A percentile compares a stretch with the other conserved stretches of the same genome.
These are phyloP conservation scores for Psilocybe cubensis DNA, from an alignment of 768 basidiomycete genomes.

Conservation along the genomic window DNA sequence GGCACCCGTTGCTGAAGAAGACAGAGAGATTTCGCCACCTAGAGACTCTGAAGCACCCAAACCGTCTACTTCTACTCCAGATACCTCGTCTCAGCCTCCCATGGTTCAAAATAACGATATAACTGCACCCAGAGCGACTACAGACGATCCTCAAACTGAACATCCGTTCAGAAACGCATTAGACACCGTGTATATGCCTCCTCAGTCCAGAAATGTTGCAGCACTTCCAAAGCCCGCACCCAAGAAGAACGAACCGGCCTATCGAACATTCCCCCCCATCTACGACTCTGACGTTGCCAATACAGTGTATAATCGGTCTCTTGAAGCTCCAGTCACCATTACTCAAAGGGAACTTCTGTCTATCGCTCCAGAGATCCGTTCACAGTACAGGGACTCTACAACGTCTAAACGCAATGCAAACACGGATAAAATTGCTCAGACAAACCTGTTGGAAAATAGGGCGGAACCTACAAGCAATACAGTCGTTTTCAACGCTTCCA, in stretches of 20 bases:
- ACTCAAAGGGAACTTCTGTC: slow-evolving; percentile 21
- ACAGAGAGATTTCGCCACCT: no score
- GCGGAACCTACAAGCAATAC: background rate
- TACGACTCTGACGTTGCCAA: slow-evolving; percentile 19
- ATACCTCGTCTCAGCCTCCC: background rate
- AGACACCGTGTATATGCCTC: slow-evolving; percentile 20
- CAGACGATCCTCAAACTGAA: background rate
- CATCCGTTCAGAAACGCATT: slow-evolving; percentile 17
- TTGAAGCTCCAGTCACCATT: slow-evolving; percentile 21
- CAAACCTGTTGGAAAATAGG: background rate
- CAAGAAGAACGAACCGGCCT: slow-evolving; percentile 16
- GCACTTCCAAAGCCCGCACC: background rate
- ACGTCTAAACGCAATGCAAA: slow-evolving; percentile 11
- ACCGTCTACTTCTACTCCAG: no score
- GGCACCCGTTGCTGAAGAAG: no score
- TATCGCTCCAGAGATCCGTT: slow-evolving; percentile 21
- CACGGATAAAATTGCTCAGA: background rate
- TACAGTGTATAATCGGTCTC: slow-evolving; percentile 15
- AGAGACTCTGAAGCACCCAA: no score
- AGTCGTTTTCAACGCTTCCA: background rate
- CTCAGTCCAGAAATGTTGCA: slow-evolving; percentile 14
- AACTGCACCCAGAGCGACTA: background rate
- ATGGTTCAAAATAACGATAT: no score
- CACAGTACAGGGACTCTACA: slow-evolving; percentile 16
- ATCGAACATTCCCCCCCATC: slow-evolving; percentile 21